phyloP scores from a whole-genome alignment of 2,329 filamentous ascomycete genomes.

The Alternaria rosae region DNA sequence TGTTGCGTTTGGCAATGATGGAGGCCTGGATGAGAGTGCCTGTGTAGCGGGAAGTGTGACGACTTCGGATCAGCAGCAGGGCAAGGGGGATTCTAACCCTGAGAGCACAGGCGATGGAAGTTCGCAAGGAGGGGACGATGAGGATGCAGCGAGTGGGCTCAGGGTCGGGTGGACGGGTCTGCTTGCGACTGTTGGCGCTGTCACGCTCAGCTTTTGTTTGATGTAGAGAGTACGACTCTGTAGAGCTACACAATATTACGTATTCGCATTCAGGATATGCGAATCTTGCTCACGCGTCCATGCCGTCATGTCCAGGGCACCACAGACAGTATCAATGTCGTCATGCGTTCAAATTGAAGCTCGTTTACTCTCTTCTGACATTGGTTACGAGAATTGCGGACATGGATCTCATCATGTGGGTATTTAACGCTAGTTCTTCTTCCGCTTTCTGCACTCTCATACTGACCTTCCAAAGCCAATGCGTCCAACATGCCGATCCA shows the following conservation, averaged over 20 bases:
- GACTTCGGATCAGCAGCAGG: constrained; percentile 34
- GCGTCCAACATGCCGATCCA: constrained; percentile 19
- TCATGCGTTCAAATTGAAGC: too few species aligned
- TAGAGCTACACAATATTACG: neutral
- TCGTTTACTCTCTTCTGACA: too few species aligned
- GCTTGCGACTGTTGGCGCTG: constrained; percentile 19
- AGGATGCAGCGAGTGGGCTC: constrained; percentile 25
- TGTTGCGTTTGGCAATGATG: constrained; percentile 39
- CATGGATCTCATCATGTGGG: neutral
- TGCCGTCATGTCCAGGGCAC: too few species aligned
- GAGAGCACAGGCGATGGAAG: constrained; percentile 8
- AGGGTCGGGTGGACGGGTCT: constrained; percentile 21
- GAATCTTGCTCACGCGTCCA: neutral
- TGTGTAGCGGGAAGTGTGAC: constrained; percentile 43
- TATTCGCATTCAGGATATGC: neutral
- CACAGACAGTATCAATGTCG: too few species aligned
- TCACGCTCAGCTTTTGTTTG: constrained; percentile 7
- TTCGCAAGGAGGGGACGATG: constrained; percentile 11
- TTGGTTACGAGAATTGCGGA: neutral
- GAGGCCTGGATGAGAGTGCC: constrained; percentile 33
- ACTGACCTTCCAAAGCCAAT: constrained; percentile 14
- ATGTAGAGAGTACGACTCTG: neutral
- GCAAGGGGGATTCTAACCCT: constrained; percentile 34
- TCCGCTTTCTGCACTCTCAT: neutral
- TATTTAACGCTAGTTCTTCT: neutral